Evolutionary conservation across 306 rosid genomes (phyloP), one percentile per base, ranked within the genome.

Genomic region (Biancaea sappan): DNA sequence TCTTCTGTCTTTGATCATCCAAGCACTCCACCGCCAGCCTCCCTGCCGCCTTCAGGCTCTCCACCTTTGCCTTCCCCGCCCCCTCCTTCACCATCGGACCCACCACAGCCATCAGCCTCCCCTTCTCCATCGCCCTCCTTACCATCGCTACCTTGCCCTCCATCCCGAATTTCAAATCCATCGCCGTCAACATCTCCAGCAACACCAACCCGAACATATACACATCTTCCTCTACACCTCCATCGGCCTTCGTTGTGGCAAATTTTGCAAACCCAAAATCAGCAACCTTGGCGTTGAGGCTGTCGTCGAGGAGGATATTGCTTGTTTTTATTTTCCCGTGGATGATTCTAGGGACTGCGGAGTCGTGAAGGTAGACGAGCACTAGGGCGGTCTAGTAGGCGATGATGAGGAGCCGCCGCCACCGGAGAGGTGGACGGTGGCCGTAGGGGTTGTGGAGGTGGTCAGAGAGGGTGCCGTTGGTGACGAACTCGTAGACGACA

Each of bases 301-400:
- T 73, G 5, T 69, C 63, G 10, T 85, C 85, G 7, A 82, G 67
- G 4, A 85, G 72, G 22, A 86, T 86, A 38, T 81, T 84, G 66
- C 90, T 83, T 0, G 88, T 78, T 66, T 83, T 86, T 2, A 86
- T 28, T 16, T 86, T 87, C 11, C 85, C 68, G 13, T 86, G 90
- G 71, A 54, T 83, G 52, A 86, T 86, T 7, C 48, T 83, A 0
- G 84, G 88, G 34, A 79, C 22, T 14, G 88, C 81, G 0, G 84
- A 77, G 16, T 74, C 43, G 69, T 86, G 90, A 68, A 81, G 88
- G 64, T 86, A 84, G 0, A 79, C 59, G 13, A 86, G 77, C 6
- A 86, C 88, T 47, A 81, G 75, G 0, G 90, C 83, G 0, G 77
- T 73, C 52, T 66, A 81, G 52, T 81, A 79, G 1, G 83, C 79